phyloP scores from a whole-genome alignment of 1,139 yeast species.

The Candida sanyaensis region DNA sequence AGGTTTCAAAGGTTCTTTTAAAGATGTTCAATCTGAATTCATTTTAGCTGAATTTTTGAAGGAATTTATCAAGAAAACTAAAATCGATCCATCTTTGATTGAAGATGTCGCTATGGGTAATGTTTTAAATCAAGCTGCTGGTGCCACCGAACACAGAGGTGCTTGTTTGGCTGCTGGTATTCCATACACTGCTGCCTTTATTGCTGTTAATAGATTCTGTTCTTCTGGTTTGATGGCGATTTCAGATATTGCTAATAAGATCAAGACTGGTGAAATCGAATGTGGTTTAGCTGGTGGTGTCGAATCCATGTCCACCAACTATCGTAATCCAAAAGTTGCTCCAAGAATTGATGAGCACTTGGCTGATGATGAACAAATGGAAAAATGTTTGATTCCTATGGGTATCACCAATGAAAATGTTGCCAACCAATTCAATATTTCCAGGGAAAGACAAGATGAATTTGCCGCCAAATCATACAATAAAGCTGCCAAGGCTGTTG shows the following conservation, averaged over 20 bases:
- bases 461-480: constrained; percentile 85
- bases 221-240: constrained; percentile 92
- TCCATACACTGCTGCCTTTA: constrained; percentile 65
- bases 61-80: constrained; percentile 59
- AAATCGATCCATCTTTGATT: constrained; percentile 65
- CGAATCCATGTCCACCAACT: constrained; percentile 87
- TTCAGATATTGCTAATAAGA: constrained; percentile 86
- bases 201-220: constrained; percentile 90
- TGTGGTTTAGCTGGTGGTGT: constrained; percentile 92
- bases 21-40: constrained; percentile 76
- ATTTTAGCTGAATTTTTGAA: constrained; percentile 63
- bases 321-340: constrained; percentile 75
- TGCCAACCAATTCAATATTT: constrained; percentile 53
- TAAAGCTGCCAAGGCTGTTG: constrained; percentile 77
- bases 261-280: constrained; percentile 82
- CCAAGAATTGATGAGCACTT: constrained; percentile 59
- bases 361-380: constrained; percentile 30
- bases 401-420: constrained; percentile 61
- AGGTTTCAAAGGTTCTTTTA: constrained; percentile 82
- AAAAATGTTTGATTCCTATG: constrained; percentile 60
- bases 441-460: constrained; percentile 77
- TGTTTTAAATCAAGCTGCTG: constrained; percentile 87
- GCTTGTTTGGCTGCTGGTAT: constrained; percentile 56
- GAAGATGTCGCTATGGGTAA: constrained; percentile 89
- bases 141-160: constrained; percentile 90